These are phyloP conservation scores for Friedmanniomyces simplex DNA, from an alignment of 495 filamentous ascomycete genomes.

Conservation along the genomic window DNA sequence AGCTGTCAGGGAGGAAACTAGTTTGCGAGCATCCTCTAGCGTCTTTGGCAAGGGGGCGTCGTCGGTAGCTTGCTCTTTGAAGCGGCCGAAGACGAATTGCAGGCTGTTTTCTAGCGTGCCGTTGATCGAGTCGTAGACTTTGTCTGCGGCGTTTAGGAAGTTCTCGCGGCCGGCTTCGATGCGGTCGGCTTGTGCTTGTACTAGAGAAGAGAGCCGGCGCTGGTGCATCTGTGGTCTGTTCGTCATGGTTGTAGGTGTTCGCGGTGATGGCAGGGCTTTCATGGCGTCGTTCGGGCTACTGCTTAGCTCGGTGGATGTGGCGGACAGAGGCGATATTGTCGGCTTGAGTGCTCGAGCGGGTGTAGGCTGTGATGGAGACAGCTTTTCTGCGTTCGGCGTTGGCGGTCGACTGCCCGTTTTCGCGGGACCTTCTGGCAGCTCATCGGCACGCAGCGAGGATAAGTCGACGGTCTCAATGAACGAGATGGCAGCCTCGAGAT, in stretches of 20 bases:
- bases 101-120: slow-evolving; percentile 81
- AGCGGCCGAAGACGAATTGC: slow-evolving; percentile 83
- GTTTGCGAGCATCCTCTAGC: slow-evolving; percentile 78
- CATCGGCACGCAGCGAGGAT: slow-evolving; percentile 79
- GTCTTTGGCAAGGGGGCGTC: slow-evolving; percentile 58
- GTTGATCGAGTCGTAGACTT: slow-evolving; percentile 80
- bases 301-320: slow-evolving; percentile 13
- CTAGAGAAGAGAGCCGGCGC: slow-evolving; percentile 68
- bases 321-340: slow-evolving; percentile 10
- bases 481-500: slow-evolving; percentile 85
- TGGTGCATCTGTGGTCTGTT: slow-evolving; percentile 34
- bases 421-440: slow-evolving; percentile 50
- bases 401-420: slow-evolving; percentile 44
- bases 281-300: slow-evolving; percentile 28
- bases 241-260: slow-evolving; percentile 31
- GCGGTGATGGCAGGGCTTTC: slow-evolving; percentile 21
- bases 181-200: slow-evolving; percentile 67
- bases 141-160: slow-evolving; percentile 76
- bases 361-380: background rate
- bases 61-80: slow-evolving; percentile 53
- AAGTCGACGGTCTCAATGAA: slow-evolving; percentile 98
- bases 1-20: slow-evolving; percentile 61
- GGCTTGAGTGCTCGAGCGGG: slow-evolving; percentile 3
- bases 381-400: slow-evolving; percentile 33
- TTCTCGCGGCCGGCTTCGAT: slow-evolving; percentile 68